Base-by-base conservation (phyloP, 805 yeast species). In the Wickerhamiella nectarea region DNA sequence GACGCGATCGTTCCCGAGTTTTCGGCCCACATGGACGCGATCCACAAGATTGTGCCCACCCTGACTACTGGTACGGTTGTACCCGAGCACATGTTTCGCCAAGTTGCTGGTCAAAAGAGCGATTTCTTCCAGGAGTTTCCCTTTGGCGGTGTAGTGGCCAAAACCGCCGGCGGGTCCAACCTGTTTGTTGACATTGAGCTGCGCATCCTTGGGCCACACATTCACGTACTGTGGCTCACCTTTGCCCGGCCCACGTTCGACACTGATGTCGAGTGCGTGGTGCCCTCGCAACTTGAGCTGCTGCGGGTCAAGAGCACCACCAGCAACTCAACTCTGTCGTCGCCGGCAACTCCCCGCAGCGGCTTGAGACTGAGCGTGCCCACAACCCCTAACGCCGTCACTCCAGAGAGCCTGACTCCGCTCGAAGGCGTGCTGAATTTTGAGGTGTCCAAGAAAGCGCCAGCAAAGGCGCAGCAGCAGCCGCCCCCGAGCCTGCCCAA, bases 81-180 rank as follows among this genome's bases (percentile, higher is more conserved):
- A 10, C 94, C 96, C 0, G 97, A 87, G 59, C 95, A 86, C 61
- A 80, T 81, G 57, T 86, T 89, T 63, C 71, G 96, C 49, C 76
- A 78, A 50, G 48, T 56, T 5, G 57, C 53, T 8, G 53, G 57
- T n/a, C 33, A 48, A 41, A 10, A 45, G 36, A 34, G 45, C 44
- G 69, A 22, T 78, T 86, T 1, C 44, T 24, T 46, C 46, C 48
- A 50, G 11, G 43, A 31, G 9, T 44, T 43, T 31, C 52, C 53
- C 4, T 33, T 21, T 3, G 25, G 38, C 4, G 50, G 53, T 1
- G 50, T 54, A 8, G 22, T 68, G 46, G 95, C 81, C 9, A 53
- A 63, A 2, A 94, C 84, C 56, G 56, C 74, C 21, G 87, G 81
- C 60, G 94, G 94, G 0, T 66, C 73, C 19, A 42, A 52, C 2